A percentile compares a stretch with the other conserved stretches of the same genome.
Evolutionary conservation across 2,329 filamentous ascomycete species (phyloP).

Genomic region (Pestalotiopsis fici): DNA sequence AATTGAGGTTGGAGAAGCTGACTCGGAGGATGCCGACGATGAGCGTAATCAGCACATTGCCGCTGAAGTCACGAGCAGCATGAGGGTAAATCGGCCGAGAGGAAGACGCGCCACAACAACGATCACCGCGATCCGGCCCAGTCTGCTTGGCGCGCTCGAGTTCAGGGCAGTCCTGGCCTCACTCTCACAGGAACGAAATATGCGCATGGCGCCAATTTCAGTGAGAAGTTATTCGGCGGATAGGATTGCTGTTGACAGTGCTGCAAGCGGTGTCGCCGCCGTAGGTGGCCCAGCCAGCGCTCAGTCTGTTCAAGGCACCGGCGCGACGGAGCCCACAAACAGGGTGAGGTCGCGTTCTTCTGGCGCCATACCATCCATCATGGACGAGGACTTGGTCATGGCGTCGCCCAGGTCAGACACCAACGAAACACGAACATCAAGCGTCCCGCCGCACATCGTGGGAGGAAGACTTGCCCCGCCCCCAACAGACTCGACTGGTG

Average conservation of each 20-base stretch:
- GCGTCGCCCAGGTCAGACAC: conserved; percentile 37
- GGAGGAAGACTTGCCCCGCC: conserved; percentile 34
- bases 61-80: conserved; percentile 87
- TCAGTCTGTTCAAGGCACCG: conserved; percentile 16
- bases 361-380: conserved; percentile 37
- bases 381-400: conserved; percentile 42
- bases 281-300: conserved; percentile 14
- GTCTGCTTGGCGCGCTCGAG: conserved; percentile 89
- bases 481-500: conserved; percentile 14
- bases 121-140: conserved; percentile 85
- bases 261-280: not conserved
- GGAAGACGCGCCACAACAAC: conserved; percentile 70
- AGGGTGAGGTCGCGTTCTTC: conserved; percentile 49
- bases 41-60: conserved; percentile 60
- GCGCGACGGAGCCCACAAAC: conserved; percentile 15
- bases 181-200: conserved; percentile 78
- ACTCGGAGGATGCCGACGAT: conserved; percentile 54
- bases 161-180: conserved; percentile 91
- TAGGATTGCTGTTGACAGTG: conserved; percentile 23
- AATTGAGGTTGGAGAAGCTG: conserved; percentile 52
- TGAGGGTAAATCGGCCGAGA: conserved; percentile 77
- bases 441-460: conserved; percentile 23
- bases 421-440: conserved; percentile 19
- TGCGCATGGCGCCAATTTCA: conserved; percentile 69
- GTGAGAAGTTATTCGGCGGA: conserved; percentile 71